phyloP scores from a whole-genome alignment of 345 rosid species.

The Abelmoschus esculentus region DNA sequence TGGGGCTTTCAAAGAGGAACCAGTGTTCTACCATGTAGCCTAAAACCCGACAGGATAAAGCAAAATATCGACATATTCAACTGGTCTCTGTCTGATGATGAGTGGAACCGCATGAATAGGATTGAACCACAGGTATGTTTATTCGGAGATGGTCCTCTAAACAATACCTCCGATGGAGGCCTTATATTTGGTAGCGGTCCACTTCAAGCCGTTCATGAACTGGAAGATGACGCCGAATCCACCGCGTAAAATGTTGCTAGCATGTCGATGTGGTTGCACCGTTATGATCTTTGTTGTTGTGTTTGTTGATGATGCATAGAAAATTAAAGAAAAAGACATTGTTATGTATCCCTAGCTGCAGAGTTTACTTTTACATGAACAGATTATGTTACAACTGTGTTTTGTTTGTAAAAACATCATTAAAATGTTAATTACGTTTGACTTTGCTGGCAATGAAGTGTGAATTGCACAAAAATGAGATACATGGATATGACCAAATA shows the following conservation, averaged over 20 bases:
- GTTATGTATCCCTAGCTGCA: too few relatives aligned
- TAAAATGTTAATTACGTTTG: too few relatives aligned
- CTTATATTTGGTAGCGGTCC: slow-evolving; percentile 39
- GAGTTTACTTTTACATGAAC: too few relatives aligned
- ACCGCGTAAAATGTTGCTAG: slow-evolving; percentile 13
- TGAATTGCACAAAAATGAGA: too few relatives aligned
- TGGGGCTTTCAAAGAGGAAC: too few relatives aligned
- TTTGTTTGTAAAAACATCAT: too few relatives aligned
- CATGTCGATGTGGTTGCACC: background rate
- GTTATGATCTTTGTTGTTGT: background rate
- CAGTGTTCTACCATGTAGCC: too few relatives aligned
- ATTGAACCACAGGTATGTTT: slow-evolving; percentile 53
- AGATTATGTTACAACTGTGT: too few relatives aligned
- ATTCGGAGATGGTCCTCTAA: slow-evolving; percentile 36
- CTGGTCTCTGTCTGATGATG: slow-evolving; percentile 43
- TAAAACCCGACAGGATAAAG: slow-evolving; percentile 43
- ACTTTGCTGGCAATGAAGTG: too few relatives aligned
- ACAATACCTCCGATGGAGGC: slow-evolving; percentile 28
- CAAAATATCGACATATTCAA: slow-evolving; percentile 40
- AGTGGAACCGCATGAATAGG: slow-evolving; percentile 40
- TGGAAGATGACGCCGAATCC: slow-evolving; percentile 44
- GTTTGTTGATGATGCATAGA: slow-evolving; percentile 26
- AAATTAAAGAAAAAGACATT: background rate
- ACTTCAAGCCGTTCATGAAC: slow-evolving; percentile 44
- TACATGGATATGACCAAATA: too few relatives aligned